Conservation (phyloP, 768 basidiomycete genomes). For the Tylopilus felleus region DNA sequence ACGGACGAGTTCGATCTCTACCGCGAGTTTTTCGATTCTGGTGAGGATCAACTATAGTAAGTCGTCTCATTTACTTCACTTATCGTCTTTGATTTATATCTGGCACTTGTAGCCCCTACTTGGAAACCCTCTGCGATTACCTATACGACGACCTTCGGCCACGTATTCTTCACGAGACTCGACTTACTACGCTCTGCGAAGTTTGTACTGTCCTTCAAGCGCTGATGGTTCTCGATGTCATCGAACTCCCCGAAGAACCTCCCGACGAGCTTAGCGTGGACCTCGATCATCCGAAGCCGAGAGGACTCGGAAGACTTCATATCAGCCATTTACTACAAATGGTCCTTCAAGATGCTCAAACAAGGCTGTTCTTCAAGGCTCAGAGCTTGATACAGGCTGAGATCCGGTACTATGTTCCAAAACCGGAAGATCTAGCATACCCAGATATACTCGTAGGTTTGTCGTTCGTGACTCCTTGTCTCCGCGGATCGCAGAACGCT, state of each 20-base stretch:
- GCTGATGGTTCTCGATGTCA: constrained; percentile 88
- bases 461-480: constrained; percentile 21
- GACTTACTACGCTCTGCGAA: constrained; percentile 84
- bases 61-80: constrained; percentile 22
- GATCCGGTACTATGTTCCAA: constrained; percentile 78
- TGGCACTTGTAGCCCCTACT: constrained; percentile 61
- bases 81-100: constrained; percentile 6
- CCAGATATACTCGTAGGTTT: constrained; percentile 75
- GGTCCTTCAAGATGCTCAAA: constrained; percentile 95
- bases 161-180: constrained; percentile 89
- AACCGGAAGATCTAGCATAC: constrained; percentile 78
- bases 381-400: constrained; percentile 89
- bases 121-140: constrained; percentile 89
- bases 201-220: constrained; percentile 96
- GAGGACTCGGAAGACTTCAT: constrained; percentile 60
- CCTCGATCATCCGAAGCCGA: constrained; percentile 34
- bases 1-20: constrained; percentile 87
- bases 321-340: constrained; percentile 80
- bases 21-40: constrained; percentile 82
- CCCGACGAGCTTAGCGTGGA: constrained; percentile 37
- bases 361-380: constrained; percentile 92
- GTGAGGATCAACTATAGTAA: constrained; percentile 71
- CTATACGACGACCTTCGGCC: constrained; percentile 96
- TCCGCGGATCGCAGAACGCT: background rate
- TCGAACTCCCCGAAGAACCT: constrained; percentile 34